Conservation (phyloP, 2,329 filamentous ascomycete genomes). For the Botryotinia narcissicola region DNA sequence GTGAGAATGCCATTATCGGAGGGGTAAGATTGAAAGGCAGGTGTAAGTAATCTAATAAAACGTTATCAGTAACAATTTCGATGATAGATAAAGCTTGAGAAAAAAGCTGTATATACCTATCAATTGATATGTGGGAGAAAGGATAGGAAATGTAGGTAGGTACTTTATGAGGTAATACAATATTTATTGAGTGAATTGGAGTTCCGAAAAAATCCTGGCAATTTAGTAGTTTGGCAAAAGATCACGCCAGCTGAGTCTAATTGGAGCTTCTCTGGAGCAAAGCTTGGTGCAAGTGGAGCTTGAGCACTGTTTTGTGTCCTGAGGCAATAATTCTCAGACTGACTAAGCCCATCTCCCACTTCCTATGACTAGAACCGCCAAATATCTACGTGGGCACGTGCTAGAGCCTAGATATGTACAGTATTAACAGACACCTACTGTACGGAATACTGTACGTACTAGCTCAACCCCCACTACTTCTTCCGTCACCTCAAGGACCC, state of each 20-base stretch:
- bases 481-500: background rate
- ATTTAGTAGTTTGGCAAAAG: background rate
- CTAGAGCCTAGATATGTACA: background rate
- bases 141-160: background rate
- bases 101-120: background rate
- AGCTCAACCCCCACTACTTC: conserved; percentile 15
- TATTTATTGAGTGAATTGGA: conserved; percentile 1
- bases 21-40: background rate
- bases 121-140: conserved; percentile 3
- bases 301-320: background rate
- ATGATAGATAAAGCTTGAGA: background rate
- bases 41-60: background rate
- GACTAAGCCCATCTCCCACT: background rate
- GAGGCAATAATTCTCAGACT: background rate
- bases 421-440: background rate
- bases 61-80: background rate
- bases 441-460: background rate
- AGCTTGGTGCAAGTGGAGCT: conserved; percentile 6
- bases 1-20: conserved; percentile 39
- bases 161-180: conserved; percentile 9
- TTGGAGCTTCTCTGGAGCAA: conserved; percentile 1
- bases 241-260: conserved; percentile 1
- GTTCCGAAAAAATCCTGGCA: conserved; percentile 12
- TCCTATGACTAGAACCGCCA: background rate
- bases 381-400: background rate